These are phyloP conservation scores for Edaphochlamys debaryana DNA, from an alignment of 139 green algal genomes.

Conservation along the genomic window DNA sequence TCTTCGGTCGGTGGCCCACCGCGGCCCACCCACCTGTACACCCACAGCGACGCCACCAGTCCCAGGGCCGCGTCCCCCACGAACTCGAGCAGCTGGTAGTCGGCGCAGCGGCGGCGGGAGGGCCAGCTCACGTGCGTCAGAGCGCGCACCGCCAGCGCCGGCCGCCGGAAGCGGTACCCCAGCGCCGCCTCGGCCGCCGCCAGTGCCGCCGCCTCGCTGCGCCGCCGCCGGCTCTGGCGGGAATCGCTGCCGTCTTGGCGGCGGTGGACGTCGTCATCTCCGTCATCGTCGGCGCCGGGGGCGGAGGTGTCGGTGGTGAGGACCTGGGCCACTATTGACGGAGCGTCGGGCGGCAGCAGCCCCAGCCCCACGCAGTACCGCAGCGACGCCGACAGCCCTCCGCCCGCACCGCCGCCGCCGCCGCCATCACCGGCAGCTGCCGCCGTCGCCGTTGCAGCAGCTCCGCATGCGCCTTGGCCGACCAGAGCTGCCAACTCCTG, in stretches of 20 bases:
- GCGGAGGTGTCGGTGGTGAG: too few relatives aligned
- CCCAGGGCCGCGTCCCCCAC: constrained; percentile 1
- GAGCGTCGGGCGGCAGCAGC: not conserved
- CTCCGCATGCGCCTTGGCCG: too few relatives aligned
- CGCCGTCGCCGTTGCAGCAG: too few relatives aligned
- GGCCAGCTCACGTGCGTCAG: not conserved
- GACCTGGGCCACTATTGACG: not conserved
- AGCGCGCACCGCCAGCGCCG: not conserved
- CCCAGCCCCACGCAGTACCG: not conserved
- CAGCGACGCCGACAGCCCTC: not conserved
- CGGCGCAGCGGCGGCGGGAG: not conserved
- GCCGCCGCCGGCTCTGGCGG: too few relatives aligned
- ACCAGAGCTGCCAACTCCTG: too few relatives aligned
- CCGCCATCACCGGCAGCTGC: too few relatives aligned
- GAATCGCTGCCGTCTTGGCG: too few relatives aligned
- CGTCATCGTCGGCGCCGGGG: too few relatives aligned
- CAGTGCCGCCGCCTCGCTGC: not conserved
- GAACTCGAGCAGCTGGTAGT: constrained; percentile 2
- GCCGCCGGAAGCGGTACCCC: not conserved
- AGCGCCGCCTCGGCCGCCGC: not conserved
- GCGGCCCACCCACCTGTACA: constrained; percentile 5
- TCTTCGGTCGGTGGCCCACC: too few relatives aligned
- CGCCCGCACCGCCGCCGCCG: too few relatives aligned
- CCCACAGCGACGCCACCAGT: constrained; percentile 10
- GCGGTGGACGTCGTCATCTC: not conserved